phyloP scores from a whole-genome alignment of 2,329 filamentous ascomycete species.

The Exophiala viscosa region DNA sequence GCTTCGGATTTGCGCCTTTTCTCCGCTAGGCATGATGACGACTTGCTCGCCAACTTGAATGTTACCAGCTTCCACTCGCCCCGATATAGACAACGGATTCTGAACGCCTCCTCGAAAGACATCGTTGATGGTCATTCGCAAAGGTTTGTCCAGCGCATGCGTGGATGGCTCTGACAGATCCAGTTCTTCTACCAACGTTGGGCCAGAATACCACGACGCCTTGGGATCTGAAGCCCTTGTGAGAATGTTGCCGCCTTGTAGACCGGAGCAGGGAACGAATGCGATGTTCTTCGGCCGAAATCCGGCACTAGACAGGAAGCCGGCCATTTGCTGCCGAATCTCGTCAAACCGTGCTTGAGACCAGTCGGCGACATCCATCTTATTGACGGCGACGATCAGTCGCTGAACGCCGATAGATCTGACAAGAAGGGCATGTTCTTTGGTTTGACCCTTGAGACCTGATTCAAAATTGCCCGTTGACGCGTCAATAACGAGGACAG shows the following conservation, averaged over 20 bases:
- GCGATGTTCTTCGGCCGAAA: slow-evolving; percentile 77
- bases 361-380: slow-evolving; percentile 86
- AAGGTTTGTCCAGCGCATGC: slow-evolving; percentile 69
- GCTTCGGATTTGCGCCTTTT: slow-evolving; percentile 76
- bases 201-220: slow-evolving; percentile 74
- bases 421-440: slow-evolving; percentile 85
- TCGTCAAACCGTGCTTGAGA: slow-evolving; percentile 76
- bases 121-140: slow-evolving; percentile 83
- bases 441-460: slow-evolving; percentile 87
- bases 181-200: slow-evolving; percentile 76
- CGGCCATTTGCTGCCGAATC: slow-evolving; percentile 75
- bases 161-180: slow-evolving; percentile 70
- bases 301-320: slow-evolving; percentile 76
- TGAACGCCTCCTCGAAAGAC: slow-evolving; percentile 76
- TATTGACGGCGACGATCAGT: slow-evolving; percentile 89
- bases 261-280: slow-evolving; percentile 85
- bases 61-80: slow-evolving; percentile 78
- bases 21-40: slow-evolving; percentile 73
- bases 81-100: slow-evolving; percentile 79
- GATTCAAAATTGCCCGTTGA: slow-evolving; percentile 89
- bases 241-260: slow-evolving; percentile 83
- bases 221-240: slow-evolving; percentile 39
- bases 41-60: slow-evolving; percentile 80
- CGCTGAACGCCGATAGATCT: slow-evolving; percentile 86
- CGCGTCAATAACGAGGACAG: slow-evolving; percentile 88